Evolutionary conservation across 148 eudicot genomes (phyloP).

Genomic region (Rhododendron griersonianum): DNA sequence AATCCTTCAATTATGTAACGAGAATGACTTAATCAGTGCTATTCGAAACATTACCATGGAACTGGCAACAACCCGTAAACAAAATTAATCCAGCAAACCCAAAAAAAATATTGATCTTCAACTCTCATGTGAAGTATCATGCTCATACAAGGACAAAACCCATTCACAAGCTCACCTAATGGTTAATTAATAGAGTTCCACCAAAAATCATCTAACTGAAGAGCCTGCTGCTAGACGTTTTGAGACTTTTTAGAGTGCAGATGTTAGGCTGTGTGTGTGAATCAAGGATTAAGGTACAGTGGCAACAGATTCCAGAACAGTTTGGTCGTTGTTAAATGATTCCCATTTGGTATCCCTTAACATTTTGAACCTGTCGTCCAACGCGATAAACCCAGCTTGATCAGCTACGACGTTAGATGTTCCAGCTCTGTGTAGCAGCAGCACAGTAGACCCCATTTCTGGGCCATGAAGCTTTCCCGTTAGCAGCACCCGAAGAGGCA

Average conservation of each 20-base stretch:
- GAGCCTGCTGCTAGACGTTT: not conserved
- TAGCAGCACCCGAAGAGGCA: constrained; percentile 90
- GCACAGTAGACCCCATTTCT: constrained; percentile 65
- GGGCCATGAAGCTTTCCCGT: constrained; percentile 96
- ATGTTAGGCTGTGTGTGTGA: not conserved
- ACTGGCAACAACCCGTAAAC: no score
- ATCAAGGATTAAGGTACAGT: constrained; percentile 11
- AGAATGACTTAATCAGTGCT: no score
- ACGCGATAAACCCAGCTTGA: constrained; percentile 45
- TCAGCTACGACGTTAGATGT: constrained; percentile 42
- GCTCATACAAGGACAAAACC: not conserved
- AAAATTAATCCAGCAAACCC: no score
- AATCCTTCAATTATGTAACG: no score
- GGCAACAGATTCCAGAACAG: constrained; percentile 36
- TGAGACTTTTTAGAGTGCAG: not conserved
- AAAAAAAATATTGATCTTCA: no score
- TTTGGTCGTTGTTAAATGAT: constrained; percentile 31
- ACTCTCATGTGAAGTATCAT: no score
- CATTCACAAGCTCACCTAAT: not conserved
- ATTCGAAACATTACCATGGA: no score
- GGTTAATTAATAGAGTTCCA: not conserved
- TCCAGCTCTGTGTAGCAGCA: constrained; percentile 61
- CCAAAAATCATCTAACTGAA: not conserved
- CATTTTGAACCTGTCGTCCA: constrained; percentile 71
- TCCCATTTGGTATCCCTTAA: constrained; percentile 68